Conservation (phyloP, 75 land plant species). For the Pinus tabuliformis region DNA sequence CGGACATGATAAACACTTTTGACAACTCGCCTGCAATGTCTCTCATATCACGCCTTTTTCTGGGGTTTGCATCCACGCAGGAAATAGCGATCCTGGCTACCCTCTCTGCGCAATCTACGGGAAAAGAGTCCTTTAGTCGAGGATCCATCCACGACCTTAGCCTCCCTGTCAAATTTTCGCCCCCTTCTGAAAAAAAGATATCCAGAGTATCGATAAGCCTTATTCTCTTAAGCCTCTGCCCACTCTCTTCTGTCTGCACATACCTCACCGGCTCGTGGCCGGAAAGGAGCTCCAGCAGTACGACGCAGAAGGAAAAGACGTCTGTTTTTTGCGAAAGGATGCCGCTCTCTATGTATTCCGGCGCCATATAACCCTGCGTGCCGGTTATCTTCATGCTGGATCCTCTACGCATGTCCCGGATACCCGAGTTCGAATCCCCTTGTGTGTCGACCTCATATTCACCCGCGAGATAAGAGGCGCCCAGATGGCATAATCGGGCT, state of each 20-base stretch:
- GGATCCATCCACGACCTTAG: conserved; percentile 11
- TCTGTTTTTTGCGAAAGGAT: conserved; percentile 24
- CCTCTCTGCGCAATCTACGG: conserved; percentile 6
- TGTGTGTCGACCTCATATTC: conserved; percentile 21
- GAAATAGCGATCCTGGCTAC: conserved; percentile 2
- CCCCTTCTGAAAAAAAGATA: background rate
- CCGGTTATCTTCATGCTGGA: too few species aligned
- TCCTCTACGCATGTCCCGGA: too few species aligned
- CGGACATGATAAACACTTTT: background rate
- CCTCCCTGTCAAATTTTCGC: background rate
- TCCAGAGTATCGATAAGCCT: background rate
- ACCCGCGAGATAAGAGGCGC: conserved; percentile 53
- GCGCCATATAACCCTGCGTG: conserved; percentile 40
- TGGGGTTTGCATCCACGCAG: conserved; percentile 1
- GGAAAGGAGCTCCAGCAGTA: conserved; percentile 34
- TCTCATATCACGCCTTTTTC: conserved; percentile 11
- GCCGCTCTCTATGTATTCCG: conserved; percentile 26
- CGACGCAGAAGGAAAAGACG: conserved; percentile 34
- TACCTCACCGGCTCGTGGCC: conserved; percentile 29
- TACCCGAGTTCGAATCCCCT: too few species aligned
- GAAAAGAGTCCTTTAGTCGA: conserved; percentile 13
- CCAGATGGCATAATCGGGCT: conserved; percentile 65
- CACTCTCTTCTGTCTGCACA: background rate
- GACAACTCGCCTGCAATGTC: background rate
- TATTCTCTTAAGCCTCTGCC: background rate